phyloP scores from a whole-genome alignment of 352 stramenopile genomes.

The Pilasporangium apinafurcum region DNA sequence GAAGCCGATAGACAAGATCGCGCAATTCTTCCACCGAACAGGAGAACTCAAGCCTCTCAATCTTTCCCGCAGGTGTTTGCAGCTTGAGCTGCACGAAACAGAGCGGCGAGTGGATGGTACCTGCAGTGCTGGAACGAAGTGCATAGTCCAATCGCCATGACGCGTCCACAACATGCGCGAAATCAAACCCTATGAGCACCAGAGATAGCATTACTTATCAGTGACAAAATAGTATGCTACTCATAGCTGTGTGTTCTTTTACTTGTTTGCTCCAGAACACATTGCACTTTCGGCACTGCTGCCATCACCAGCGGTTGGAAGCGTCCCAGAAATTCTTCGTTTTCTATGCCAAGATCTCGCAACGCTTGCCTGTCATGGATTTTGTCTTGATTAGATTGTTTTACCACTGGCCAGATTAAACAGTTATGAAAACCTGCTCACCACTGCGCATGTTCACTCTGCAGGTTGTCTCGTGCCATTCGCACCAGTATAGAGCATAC shows the following conservation, averaged over 20 bases:
- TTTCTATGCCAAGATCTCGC: slow-evolving; percentile 20
- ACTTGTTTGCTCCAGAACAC: slow-evolving; percentile 29
- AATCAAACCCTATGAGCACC: slow-evolving; percentile 45
- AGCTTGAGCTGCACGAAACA: slow-evolving; percentile 67
- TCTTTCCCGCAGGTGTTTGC: slow-evolving; percentile 27
- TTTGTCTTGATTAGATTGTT: too few species aligned
- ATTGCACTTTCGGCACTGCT: slow-evolving; percentile 12
- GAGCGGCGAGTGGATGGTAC: slow-evolving; percentile 41
- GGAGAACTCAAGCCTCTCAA: slow-evolving; percentile 39
- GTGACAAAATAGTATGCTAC: not conserved
- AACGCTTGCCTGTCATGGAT: slow-evolving; percentile 27
- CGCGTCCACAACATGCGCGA: slow-evolving; percentile 66
- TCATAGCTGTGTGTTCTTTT: not conserved
- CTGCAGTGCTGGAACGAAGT: slow-evolving; percentile 42
- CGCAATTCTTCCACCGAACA: slow-evolving; percentile 68
- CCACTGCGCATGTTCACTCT: too few species aligned
- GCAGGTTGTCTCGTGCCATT: too few species aligned
- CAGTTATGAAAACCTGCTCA: too few species aligned
- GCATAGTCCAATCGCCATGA: slow-evolving; percentile 72
- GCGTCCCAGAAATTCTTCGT: slow-evolving; percentile 14
- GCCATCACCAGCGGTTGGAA: slow-evolving; percentile 12
- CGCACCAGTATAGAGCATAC: too few species aligned
- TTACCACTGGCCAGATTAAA: too few species aligned
- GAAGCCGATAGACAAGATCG: slow-evolving; percentile 62
- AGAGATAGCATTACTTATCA: not conserved